Percentiles rank a stretch among this genome's conserved stretches.
phyloP scores from a whole-genome alignment of 2,329 filamentous ascomycete species.

The Tolypocladium pustulatum region DNA sequence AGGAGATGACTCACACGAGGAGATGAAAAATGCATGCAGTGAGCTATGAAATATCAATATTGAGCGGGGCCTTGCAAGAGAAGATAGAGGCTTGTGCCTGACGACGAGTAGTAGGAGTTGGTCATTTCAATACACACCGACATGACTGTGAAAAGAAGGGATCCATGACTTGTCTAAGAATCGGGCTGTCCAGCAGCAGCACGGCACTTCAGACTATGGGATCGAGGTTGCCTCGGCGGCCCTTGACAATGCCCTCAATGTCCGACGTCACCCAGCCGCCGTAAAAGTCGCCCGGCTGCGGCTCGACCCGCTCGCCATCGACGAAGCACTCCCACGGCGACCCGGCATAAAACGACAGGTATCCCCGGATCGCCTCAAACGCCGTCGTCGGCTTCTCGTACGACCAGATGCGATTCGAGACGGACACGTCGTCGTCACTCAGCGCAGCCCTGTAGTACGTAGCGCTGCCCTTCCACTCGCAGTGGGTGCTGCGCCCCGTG shows the following conservation, averaged over 20 bases:
- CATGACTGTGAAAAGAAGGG: too few species aligned
- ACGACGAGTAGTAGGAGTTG: too few species aligned
- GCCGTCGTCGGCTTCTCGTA: constrained; percentile 42
- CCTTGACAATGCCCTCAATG: constrained; percentile 41
- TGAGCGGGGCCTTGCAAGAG: too few species aligned
- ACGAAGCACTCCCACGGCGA: constrained; percentile 50
- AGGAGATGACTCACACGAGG: too few species aligned
- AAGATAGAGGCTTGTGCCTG: too few species aligned
- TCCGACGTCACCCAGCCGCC: constrained; percentile 55
- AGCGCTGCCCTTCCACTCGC: constrained; percentile 52
- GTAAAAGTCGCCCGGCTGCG: constrained; percentile 53
- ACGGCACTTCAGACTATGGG: constrained; percentile 16
- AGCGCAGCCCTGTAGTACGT: constrained; percentile 44
- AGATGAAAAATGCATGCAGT: too few species aligned
- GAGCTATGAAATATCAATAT: too few species aligned
- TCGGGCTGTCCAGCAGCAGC: too few species aligned
- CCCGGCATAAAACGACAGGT: constrained; percentile 48
- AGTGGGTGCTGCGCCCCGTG: constrained; percentile 35
- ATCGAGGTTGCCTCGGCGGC: constrained; percentile 27
- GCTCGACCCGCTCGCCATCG: constrained; percentile 47
- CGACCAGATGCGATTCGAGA: constrained; percentile 46
- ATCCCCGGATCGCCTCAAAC: constrained; percentile 43
- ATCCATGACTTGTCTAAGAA: too few species aligned
- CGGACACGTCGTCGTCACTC: constrained; percentile 23
- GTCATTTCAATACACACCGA: too few species aligned